These are phyloP conservation scores for Mycotypha africana DNA, from an alignment of 371 early-diverging fungal species.

Conservation along the genomic window DNA sequence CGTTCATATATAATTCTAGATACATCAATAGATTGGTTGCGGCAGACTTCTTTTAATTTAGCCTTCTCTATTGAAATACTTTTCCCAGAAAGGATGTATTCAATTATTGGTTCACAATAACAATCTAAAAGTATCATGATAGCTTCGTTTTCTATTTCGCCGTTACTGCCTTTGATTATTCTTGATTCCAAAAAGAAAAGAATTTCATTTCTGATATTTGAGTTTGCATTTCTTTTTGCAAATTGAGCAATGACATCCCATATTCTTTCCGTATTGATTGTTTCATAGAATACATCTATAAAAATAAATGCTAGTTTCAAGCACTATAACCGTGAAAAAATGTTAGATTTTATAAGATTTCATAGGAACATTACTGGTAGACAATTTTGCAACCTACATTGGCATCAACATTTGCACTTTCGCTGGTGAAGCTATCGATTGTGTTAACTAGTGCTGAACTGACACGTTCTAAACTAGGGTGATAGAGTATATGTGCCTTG, in stretches of 20 bases:
- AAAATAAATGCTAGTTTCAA: too few relatives aligned
- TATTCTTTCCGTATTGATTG: too few relatives aligned
- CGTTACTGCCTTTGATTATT: not conserved
- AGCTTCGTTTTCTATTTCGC: slow-evolving; percentile 7
- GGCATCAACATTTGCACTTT: too few relatives aligned
- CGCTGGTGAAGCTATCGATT: too few relatives aligned
- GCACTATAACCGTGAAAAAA: too few relatives aligned
- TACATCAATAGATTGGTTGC: slow-evolving; percentile 17
- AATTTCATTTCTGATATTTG: slow-evolving; percentile 14
- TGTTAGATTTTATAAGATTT: too few relatives aligned
- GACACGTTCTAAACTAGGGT: too few relatives aligned
- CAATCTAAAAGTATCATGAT: slow-evolving; percentile 16
- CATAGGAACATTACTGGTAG: too few relatives aligned
- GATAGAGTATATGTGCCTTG: too few relatives aligned
- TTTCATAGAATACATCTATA: too few relatives aligned
- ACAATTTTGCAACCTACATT: too few relatives aligned
- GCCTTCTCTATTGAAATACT: slow-evolving; percentile 9
- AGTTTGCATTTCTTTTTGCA: slow-evolving; percentile 11
- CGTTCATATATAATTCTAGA: slow-evolving; percentile 9
- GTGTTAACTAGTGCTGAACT: too few relatives aligned
- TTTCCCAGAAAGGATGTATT: slow-evolving; percentile 28
- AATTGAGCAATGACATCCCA: slow-evolving; percentile 21
- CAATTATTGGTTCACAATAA: slow-evolving; percentile 20
- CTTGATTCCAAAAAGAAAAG: slow-evolving; percentile 22
- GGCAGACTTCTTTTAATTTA: slow-evolving; percentile 13